Conservation (phyloP, 164 flowering plant genomes). For the Tetracentron sinense region DNA sequence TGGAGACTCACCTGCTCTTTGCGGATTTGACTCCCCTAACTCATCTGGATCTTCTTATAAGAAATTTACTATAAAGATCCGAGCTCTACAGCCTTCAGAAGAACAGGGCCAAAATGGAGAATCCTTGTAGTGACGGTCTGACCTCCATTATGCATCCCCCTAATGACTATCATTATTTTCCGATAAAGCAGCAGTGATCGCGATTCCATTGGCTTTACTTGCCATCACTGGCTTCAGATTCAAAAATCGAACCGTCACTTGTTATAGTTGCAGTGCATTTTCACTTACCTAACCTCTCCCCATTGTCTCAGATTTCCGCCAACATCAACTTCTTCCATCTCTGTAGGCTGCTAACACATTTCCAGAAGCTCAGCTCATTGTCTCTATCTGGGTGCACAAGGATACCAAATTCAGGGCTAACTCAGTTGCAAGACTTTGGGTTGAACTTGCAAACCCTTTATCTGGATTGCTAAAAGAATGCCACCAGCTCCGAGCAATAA, state of each 20-base stretch:
- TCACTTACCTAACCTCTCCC: conserved; percentile 15
- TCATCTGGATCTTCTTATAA: conserved; percentile 36
- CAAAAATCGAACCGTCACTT: conserved; percentile 49
- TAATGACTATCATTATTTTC: conserved; percentile 61
- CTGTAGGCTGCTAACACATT: conserved; percentile 47
- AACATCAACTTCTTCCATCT: conserved; percentile 32
- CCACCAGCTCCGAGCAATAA: conserved; percentile 35
- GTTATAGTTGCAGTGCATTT: conserved; percentile 51
- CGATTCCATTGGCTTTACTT: conserved; percentile 72
- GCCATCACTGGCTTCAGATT: conserved; percentile 60
- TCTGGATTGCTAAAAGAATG: conserved; percentile 54
- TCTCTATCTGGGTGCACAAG: conserved; percentile 63
- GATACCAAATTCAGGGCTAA: conserved; percentile 46
- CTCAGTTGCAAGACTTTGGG: conserved; percentile 34
- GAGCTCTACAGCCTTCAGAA: conserved; percentile 57
- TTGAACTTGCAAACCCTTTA: conserved; percentile 38
- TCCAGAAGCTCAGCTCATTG: conserved; percentile 39
- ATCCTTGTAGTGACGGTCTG: conserved; percentile 4
- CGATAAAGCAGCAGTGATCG: conserved; percentile 34
- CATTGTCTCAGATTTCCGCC: conserved; percentile 19
- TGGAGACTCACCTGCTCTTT: conserved; percentile 43
- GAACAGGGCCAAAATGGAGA: conserved; percentile 18
- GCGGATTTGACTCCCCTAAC: conserved; percentile 42
- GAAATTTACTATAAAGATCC: conserved; percentile 45
- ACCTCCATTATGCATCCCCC: conserved; percentile 49